phyloP scores from a whole-genome alignment of 2,329 filamentous ascomycete genomes.

The Exophiala xenobiotica region DNA sequence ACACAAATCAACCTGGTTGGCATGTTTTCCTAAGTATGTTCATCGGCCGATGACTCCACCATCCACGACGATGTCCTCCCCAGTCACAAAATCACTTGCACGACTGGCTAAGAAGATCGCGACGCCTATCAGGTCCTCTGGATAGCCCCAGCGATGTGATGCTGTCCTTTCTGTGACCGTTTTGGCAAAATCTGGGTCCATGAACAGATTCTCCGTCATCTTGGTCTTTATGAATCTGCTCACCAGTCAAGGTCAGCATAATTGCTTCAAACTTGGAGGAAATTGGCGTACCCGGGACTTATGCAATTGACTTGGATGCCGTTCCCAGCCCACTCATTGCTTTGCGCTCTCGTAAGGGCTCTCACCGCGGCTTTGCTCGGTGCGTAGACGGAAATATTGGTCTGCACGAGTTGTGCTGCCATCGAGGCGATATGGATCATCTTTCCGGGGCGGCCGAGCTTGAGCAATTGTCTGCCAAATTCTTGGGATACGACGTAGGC shows the following conservation, averaged over 20 bases:
- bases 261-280: neutral
- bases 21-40: no score
- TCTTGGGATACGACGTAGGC: conserved; percentile 1
- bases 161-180: neutral
- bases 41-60: conserved; percentile 32
- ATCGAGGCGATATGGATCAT: conserved; percentile 1
- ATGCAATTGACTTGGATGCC: conserved; percentile 1
- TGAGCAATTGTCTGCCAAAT: neutral
- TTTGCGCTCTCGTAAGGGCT: neutral
- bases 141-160: conserved; percentile 3
- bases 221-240: conserved; percentile 4
- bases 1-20: no score
- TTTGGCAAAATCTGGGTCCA: neutral
- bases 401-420: neutral
- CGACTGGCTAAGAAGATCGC: conserved; percentile 7
- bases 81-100: conserved; percentile 12
- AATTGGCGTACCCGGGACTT: neutral
- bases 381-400: neutral
- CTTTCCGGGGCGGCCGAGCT: neutral
- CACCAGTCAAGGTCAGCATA: neutral
- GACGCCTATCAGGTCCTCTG: conserved; percentile 4
- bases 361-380: neutral
- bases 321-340: conserved; percentile 5
- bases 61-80: conserved; percentile 8
- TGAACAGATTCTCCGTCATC: conserved; percentile 1